Evolutionary conservation across 2,329 filamentous ascomycete genomes (phyloP), one percentile per base, ranked within the genome.

Genomic region (Thermomyces lanuginosus): DNA sequence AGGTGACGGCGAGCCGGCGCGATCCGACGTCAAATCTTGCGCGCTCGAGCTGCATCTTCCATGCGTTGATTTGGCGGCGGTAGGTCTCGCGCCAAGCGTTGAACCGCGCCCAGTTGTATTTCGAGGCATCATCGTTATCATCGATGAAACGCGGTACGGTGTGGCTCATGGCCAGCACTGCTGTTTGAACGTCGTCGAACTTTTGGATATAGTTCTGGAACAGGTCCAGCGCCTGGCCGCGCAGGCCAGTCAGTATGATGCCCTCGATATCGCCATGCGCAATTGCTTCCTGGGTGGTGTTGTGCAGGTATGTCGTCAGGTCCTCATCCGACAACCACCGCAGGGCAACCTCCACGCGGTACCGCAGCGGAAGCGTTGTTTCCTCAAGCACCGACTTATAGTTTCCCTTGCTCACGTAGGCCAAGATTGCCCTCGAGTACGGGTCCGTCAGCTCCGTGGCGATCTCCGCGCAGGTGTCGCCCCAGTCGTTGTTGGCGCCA

Each of bases 311-410:
- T 29, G 58, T 58, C 4, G 51, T 54, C 9, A 64, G 44, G 16
- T 56, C 50, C 2, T 49, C 46, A 34, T 64, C 60, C 2, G 55
- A 45, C 16, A 63, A 48, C 50, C 60, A 60, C 26, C 58, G 53
- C n/a, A 75, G 45, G 16, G 69, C 71, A 6, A 75, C 59, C 21
- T 67, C 66, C n/a, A 74, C 54, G 6, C 70, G 65, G 37, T 74
- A 69, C 27, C 56, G 60, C 2, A 75, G 55, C 2, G 69, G 64
- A 3, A 76, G 56, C 20, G 69, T 65, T 4, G 56, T 55, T 41
- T 70, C 66, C 10, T 63, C 49, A 26, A 70, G 61, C 3, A 74
- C 68, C 11, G 62, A 60, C 7, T 56, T 53, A 70, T 70, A 75
- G 36, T 70, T 59, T 1, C 65, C 67, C 18, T 61, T 65, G 34